Base-by-base conservation (phyloP, 345 rosid species). In the Populus alba region DNA sequence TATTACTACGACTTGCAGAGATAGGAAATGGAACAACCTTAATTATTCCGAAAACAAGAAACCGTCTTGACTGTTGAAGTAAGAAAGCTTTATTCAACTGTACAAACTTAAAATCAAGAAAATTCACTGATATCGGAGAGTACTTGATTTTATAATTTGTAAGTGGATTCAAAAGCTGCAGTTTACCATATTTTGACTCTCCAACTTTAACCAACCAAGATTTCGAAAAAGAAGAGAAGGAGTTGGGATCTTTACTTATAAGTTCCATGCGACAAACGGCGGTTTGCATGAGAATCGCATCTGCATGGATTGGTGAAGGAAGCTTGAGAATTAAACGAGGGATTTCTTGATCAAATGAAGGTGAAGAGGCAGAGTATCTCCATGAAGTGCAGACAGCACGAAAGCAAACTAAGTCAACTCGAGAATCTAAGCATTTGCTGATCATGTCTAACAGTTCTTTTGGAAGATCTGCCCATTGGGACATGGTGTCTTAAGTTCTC, bases 401-500 rank as follows among this genome's bases (percentile, higher is more conserved):
- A 7, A 68, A 43, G 31, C 75, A 75, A 20, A 55, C 49, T 12
- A 66, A 0, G 41, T 81, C 80, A 2, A 68, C 39, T 11, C 71
- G 75, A 43, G 80, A 71, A 11, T 61, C 38, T 43, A 77, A 45
- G 37, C 25, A 43, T 61, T 81, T 8, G n/a, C 33, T 70, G 39
- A 81, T 77, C 15, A 8, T 3, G 3, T 31, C 15, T 2, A 82
- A 17, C 1, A 77, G 20, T 8, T 73, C 76, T 5, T 37, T 25
- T 2, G 81, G 78, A 71, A 81, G 78, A 81, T 68, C 61, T 31
- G 61, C 23, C 84, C 78, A 81, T 7, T 45, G 53, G 53, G 53
- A 47, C 53, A 47, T 47, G 53, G 18, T 13, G 53, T 47, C 17
- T 4, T 1, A 4, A 47, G 13, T 6, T 5, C 35, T 33, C 66